Evolutionary conservation across 2,329 filamentous ascomycete genomes (phyloP).

Genomic region (Colletotrichum sublineola): DNA sequence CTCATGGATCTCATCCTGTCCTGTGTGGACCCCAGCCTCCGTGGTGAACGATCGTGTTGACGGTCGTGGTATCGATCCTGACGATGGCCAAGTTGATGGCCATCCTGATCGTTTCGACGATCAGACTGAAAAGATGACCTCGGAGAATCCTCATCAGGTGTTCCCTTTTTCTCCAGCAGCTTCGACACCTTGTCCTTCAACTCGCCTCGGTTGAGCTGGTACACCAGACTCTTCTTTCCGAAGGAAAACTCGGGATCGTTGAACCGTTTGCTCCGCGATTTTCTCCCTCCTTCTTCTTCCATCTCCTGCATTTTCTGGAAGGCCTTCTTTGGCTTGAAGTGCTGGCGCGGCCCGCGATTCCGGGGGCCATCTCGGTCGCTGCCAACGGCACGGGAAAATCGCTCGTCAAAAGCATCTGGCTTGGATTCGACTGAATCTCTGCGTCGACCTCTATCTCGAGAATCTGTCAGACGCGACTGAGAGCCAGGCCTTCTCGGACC

Average conservation of each 20-base stretch:
- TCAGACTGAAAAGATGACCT: slow-evolving; percentile 1
- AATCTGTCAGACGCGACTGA: slow-evolving; percentile 44
- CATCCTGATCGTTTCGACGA: not conserved
- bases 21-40: not conserved
- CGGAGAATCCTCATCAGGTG: slow-evolving; percentile 3
- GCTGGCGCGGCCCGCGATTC: slow-evolving; percentile 45
- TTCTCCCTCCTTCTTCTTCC: slow-evolving; percentile 51
- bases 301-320: slow-evolving; percentile 57
- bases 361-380: slow-evolving; percentile 10
- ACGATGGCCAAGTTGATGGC: not conserved
- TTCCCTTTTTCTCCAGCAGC: slow-evolving; percentile 36
- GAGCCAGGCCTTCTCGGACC: slow-evolving; percentile 5
- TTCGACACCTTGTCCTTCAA: slow-evolving; percentile 50
- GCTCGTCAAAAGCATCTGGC: slow-evolving; percentile 29
- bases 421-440: slow-evolving; percentile 3
- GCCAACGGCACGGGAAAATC: slow-evolving; percentile 27
- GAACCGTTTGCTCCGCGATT: slow-evolving; percentile 66
- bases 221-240: slow-evolving; percentile 69
- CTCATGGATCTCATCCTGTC: slow-evolving; percentile 20
- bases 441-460: slow-evolving; percentile 1
- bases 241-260: slow-evolving; percentile 62
- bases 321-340: slow-evolving; percentile 65
- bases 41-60: not conserved
- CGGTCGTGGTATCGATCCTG: not conserved
- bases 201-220: slow-evolving; percentile 63